phyloP scores from a whole-genome alignment of 2,329 filamentous ascomycete species.

The Geosmithia morbida region DNA sequence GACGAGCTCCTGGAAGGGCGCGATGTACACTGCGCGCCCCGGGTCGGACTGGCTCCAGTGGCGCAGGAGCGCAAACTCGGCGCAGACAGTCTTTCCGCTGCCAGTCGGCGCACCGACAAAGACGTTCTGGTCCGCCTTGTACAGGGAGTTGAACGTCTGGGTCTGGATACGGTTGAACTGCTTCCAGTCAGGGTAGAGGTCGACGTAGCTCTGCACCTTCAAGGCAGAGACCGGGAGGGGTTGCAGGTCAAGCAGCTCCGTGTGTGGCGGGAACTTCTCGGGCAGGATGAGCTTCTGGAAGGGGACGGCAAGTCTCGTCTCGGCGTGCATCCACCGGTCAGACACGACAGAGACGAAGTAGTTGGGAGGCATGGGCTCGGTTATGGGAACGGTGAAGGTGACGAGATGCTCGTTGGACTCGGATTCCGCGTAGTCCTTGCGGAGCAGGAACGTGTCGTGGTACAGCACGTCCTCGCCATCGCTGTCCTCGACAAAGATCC shows the following conservation, averaged over 20 bases:
- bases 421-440: slow-evolving; percentile 71
- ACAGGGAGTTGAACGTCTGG: slow-evolving; percentile 90
- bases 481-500: slow-evolving; percentile 94
- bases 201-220: slow-evolving; percentile 70
- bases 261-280: slow-evolving; percentile 91
- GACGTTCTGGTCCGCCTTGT: slow-evolving; percentile 82
- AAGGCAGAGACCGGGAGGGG: slow-evolving; percentile 78
- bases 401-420: slow-evolving; percentile 90
- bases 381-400: slow-evolving; percentile 92
- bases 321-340: slow-evolving; percentile 96
- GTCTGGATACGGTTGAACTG: slow-evolving; percentile 97
- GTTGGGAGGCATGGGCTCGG: slow-evolving; percentile 95
- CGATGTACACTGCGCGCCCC: slow-evolving; percentile 82
- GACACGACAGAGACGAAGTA: slow-evolving; percentile 95
- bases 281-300: slow-evolving; percentile 92
- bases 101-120: slow-evolving; percentile 87
- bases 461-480: slow-evolving; percentile 93
- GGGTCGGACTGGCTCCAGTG: slow-evolving; percentile 52
- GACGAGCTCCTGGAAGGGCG: slow-evolving; percentile 86
- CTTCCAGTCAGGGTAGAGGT: slow-evolving; percentile 69
- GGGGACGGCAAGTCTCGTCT: slow-evolving; percentile 82
- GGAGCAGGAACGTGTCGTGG: slow-evolving; percentile 85
- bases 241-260: slow-evolving; percentile 81
- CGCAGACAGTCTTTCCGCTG: slow-evolving; percentile 92
- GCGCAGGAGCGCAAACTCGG: slow-evolving; percentile 80